phyloP scores from a whole-genome alignment of 257 asterid genomes.

The Solanum paucissectum region DNA sequence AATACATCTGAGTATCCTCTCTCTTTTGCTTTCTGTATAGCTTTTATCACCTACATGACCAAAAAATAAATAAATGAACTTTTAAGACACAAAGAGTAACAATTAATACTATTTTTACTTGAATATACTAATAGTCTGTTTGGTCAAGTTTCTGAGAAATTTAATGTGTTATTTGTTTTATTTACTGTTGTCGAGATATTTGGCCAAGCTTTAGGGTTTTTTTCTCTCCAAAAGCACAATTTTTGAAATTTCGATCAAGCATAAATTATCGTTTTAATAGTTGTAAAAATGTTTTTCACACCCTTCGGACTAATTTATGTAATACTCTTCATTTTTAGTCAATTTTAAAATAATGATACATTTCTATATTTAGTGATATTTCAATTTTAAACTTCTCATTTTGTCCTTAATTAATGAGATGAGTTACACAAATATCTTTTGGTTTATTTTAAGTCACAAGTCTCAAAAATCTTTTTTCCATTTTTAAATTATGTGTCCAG shows the following conservation, averaged over 20 bases:
- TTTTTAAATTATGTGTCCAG: no score
- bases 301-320: no score
- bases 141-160: no score
- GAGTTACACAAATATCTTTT: neutral
- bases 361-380: neutral
- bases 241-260: neutral
- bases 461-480: no score
- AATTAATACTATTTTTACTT: no score
- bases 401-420: neutral
- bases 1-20: slow-evolving; percentile 74
- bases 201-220: neutral
- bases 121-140: neutral
- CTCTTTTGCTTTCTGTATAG: slow-evolving; percentile 38
- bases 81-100: neutral
- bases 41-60: neutral
- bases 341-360: no score
- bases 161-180: no score
- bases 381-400: neutral
- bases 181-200: no score
- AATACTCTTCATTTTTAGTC: neutral
- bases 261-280: no score
- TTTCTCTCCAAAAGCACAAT: neutral
- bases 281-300: neutral
- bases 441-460: neutral
- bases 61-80: no score